A percentile compares a stretch with the other conserved stretches of the same genome.
These are phyloP conservation scores for Dryas drummondii DNA, from an alignment of 306 rosid genomes.

Conservation along the genomic window DNA sequence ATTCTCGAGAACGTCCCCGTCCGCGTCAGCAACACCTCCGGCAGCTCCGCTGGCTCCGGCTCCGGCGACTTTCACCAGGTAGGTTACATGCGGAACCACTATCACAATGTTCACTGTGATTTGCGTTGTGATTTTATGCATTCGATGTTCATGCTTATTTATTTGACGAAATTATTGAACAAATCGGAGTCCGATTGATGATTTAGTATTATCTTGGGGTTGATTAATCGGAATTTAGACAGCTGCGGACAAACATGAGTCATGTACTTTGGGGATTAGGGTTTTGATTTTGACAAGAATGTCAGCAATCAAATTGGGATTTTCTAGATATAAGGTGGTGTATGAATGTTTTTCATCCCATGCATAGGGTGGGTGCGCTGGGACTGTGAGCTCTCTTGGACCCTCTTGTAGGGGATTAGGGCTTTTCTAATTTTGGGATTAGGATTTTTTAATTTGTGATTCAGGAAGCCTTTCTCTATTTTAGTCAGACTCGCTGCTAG, in stretches of 20 bases:
- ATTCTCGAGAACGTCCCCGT: slow-evolving; percentile 91
- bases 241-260: background rate
- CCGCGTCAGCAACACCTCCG: slow-evolving; percentile 94
- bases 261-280: background rate
- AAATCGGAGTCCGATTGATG: background rate
- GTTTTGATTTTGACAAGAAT: background rate
- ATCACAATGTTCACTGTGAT: background rate
- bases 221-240: background rate
- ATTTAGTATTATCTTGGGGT: background rate
- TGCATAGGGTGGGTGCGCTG: background rate
- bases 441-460: background rate
- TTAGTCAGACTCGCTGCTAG: background rate
- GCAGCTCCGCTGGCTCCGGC: slow-evolving; percentile 94
- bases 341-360: background rate
- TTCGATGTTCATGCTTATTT: background rate
- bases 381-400: background rate
- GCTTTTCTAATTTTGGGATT: background rate
- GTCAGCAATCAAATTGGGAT: background rate
- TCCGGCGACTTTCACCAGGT: slow-evolving; percentile 99
- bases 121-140: background rate
- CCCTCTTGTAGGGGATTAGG: background rate
- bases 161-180: background rate
- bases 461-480: background rate
- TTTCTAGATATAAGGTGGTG: background rate
- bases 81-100: background rate